phyloP scores from a whole-genome alignment of 2,329 filamentous ascomycete genomes.

The Alternaria rosae region DNA sequence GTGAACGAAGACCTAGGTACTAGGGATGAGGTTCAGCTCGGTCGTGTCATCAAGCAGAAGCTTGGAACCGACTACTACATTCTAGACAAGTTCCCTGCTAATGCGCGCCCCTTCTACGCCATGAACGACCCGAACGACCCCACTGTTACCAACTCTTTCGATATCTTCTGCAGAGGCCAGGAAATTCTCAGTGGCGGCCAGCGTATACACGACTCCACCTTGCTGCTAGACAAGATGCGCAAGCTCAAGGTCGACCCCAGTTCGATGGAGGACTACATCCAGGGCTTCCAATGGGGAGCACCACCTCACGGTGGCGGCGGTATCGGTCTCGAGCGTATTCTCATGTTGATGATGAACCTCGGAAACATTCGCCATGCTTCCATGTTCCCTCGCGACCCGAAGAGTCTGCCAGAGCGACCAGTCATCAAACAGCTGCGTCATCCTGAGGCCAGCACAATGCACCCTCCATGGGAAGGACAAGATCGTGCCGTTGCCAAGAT shows the following conservation, averaged over 20 bases:
- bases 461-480: slow-evolving; percentile 68
- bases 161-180: slow-evolving; percentile 92
- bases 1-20: slow-evolving; percentile 83
- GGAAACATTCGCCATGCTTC: slow-evolving; percentile 90
- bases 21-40: slow-evolving; percentile 84
- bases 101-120: slow-evolving; percentile 88
- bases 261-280: slow-evolving; percentile 90
- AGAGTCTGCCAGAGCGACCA: slow-evolving; percentile 77
- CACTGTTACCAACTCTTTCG: slow-evolving; percentile 86
- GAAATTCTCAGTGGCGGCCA: slow-evolving; percentile 93
- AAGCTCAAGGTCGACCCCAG: slow-evolving; percentile 76
- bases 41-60: slow-evolving; percentile 83
- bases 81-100: slow-evolving; percentile 88
- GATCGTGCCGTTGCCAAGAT: slow-evolving; percentile 56
- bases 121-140: slow-evolving; percentile 80
- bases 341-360: slow-evolving; percentile 84
- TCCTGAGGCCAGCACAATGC: slow-evolving; percentile 83
- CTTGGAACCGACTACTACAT: slow-evolving; percentile 92
- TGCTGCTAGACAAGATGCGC: slow-evolving; percentile 80
- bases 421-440: slow-evolving; percentile 74
- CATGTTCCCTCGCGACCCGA: slow-evolving; percentile 86
- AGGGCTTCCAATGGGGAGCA: slow-evolving; percentile 86
- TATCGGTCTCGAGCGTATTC: slow-evolving; percentile 85
- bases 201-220: slow-evolving; percentile 81
- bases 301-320: slow-evolving; percentile 90